A percentile compares a stretch with the other conserved stretches of the same genome.
Conservation (phyloP, 306 rosid genomes). For the Sechiopsis laciniata region DNA sequence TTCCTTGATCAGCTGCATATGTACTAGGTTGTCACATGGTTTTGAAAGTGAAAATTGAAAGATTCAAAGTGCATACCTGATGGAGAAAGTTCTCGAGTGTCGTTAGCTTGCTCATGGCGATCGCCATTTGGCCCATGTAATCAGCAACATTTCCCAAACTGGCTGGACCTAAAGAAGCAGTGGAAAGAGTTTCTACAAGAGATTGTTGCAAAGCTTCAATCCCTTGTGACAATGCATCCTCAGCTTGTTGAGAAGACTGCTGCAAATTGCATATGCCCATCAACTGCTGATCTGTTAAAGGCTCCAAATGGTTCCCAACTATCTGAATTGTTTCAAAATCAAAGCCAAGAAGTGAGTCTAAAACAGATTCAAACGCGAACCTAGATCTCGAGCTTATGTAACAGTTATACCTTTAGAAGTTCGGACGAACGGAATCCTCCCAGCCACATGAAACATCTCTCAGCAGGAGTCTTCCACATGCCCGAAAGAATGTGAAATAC, state of each 20-base stretch:
- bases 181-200: conserved; percentile 67
- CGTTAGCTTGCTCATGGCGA: conserved; percentile 79
- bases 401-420: conserved; percentile 61
- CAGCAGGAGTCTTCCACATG: conserved; percentile 81
- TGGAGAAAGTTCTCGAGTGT: conserved; percentile 67
- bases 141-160: conserved; percentile 61
- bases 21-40: background rate
- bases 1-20: too few relatives aligned
- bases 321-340: conserved; percentile 43
- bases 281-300: conserved; percentile 62
- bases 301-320: conserved; percentile 72
- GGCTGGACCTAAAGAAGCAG: conserved; percentile 38
- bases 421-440: conserved; percentile 88
- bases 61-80: conserved; percentile 38
- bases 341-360: background rate
- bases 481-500: conserved; percentile 89
- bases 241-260: conserved; percentile 80
- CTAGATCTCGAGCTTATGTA: too few relatives aligned
- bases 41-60: background rate
- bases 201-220: conserved; percentile 88
- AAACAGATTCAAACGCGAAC: background rate
- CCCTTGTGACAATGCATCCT: conserved; percentile 88
- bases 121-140: conserved; percentile 93
- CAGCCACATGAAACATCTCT: conserved; percentile 87
- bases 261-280: conserved; percentile 74